Base-by-base conservation (phyloP, 495 filamentous ascomycete genomes). In the Podospora didyma region DNA sequence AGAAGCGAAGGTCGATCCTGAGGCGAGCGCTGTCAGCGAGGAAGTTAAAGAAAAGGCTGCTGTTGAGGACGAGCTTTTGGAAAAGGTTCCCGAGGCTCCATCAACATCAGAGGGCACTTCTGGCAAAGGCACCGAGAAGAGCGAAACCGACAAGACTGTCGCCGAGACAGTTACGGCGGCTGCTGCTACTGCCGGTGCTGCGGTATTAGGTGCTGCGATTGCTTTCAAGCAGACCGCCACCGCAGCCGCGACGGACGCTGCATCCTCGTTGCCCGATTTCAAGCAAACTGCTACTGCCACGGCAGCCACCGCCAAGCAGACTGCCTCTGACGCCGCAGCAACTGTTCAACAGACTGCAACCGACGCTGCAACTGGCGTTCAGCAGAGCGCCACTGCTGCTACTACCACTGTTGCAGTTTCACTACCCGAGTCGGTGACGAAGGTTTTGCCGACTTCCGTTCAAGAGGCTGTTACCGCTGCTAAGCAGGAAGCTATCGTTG, bases 11-110 rank as follows among this genome's bases (percentile, higher is more conserved):
- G 69, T 70, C 19, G 71, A 71, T 10, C 79, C 87, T 6, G 87
- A 87, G 63, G 87, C 86, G 16, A 81, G 82, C 57, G 81, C 69
- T 12, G 72, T 81, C 24, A 66, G 70, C 31, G 75, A 81, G 51
- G 81, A 79, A 54, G 82, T 86, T 20, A 70, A 69, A 60, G 82
- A 84, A 63, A 88, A 88, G 74, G 73, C 75, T 26, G 80, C 68
- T 16, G 76, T 86, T 21, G 85, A 87, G 70, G 71, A 75, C 44
- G 84, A 87, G 68, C 77, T 88, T 19, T 67, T 82, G 53, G 70
- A 73, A 7, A 82, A 84, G 65, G 82, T 87, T 34, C 73, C 78
- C 49, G 73, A 78, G 56, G 79, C 71, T 1, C 77, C 82, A 12
- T 65, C 82, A n/a, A 81, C 81, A 12, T 75, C 83, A 5, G 83